Evolutionary conservation across 106 monocot species (phyloP).

Genomic region (Triglochin maritima): DNA sequence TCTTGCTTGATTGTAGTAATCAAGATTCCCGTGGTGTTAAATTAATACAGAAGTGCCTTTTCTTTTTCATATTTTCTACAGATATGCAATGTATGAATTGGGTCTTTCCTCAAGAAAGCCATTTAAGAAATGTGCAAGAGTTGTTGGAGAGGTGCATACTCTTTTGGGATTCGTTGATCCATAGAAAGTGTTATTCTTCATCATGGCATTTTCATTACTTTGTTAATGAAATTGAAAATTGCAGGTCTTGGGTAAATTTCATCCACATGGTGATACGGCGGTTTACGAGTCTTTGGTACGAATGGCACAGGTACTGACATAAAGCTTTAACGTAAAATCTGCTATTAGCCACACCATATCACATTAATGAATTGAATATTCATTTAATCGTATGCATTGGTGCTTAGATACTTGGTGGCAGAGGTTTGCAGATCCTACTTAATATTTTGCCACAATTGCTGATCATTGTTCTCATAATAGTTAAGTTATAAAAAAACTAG

Average conservation of each 20-base stretch:
- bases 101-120: constrained; percentile 93
- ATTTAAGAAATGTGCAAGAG: constrained; percentile 94
- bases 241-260: constrained; percentile 98
- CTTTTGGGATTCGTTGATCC: neutral
- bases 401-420: no score
- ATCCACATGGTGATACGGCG: constrained; percentile 95
- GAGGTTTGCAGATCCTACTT: no score
- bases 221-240: constrained; percentile 3
- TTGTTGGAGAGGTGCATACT: constrained; percentile 84
- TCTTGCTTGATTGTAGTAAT: no score
- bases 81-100: constrained; percentile 96
- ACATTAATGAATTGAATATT: no score
- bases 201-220: neutral
- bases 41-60: no score
- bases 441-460: no score
- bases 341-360: neutral
- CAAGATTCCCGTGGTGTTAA: no score
- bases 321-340: neutral
- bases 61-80: constrained; percentile 4
- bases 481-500: no score
- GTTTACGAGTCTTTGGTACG: constrained; percentile 94
- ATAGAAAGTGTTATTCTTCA: no score
- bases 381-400: no score
- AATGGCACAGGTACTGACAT: constrained; percentile 81
- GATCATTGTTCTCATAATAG: no score